A percentile compares a stretch with the other conserved stretches of the same genome.
phyloP scores from a whole-genome alignment of 805 yeast species.

The Helenozyma rhizophorensis region DNA sequence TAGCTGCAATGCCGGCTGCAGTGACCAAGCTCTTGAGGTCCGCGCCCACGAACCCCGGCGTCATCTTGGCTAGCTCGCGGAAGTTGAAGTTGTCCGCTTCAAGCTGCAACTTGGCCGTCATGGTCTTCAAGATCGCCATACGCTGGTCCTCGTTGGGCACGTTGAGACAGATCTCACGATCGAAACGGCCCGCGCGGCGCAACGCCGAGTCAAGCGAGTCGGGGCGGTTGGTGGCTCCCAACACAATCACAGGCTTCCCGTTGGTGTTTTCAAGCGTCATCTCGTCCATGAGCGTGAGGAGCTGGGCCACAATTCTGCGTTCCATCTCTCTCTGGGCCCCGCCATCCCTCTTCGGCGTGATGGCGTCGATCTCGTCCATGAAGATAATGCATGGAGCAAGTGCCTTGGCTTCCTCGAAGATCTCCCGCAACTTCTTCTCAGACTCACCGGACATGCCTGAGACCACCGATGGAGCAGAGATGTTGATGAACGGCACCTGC shows the following conservation, averaged over 20 bases:
- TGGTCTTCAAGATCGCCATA: conserved; percentile 65
- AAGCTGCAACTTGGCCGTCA: conserved; percentile 63
- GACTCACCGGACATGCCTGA: conserved; percentile 99
- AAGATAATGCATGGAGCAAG: conserved; percentile 91
- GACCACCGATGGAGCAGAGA: conserved; percentile 94
- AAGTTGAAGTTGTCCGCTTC: conserved; percentile 63
- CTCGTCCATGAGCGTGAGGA: conserved; percentile 93
- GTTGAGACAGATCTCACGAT: conserved; percentile 86
- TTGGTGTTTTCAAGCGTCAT: conserved; percentile 80
- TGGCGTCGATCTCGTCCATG: conserved; percentile 96
- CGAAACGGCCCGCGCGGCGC: conserved; percentile 95
- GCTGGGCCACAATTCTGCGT: conserved; percentile 91
- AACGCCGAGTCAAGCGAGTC: conserved; percentile 92
- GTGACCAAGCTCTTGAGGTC: conserved; percentile 90
- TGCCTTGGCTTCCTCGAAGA: conserved; percentile 86
- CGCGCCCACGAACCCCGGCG: conserved; percentile 98
- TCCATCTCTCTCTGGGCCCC: conserved; percentile 97
- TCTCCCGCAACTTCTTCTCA: conserved; percentile 88
- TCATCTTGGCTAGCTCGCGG: conserved; percentile 72
- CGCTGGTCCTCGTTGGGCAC: conserved; percentile 92
- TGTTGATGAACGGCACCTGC: conserved; percentile 84
- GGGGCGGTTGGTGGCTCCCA: conserved; percentile 97
- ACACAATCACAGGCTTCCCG: conserved; percentile 88
- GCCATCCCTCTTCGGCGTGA: conserved; percentile 96
- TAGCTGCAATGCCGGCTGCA: conserved; percentile 93